Percentiles rank a stretch among this genome's conserved stretches.
These are phyloP conservation scores for Berberis vulgaris DNA, from an alignment of 164 flowering plant species.

Conservation along the genomic window DNA sequence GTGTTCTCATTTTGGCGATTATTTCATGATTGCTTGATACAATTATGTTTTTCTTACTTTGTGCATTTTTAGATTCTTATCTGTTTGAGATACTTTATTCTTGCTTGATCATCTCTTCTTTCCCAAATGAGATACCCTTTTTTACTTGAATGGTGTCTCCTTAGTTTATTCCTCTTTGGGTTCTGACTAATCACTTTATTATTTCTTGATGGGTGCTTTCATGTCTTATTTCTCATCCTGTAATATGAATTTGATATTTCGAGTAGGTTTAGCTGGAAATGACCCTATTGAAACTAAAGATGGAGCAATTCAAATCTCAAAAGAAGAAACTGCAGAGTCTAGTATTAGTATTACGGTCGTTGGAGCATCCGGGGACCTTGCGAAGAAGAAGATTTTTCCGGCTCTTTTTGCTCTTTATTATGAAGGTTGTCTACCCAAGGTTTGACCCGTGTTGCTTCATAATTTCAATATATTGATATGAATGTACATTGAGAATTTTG, in stretches of 20 bases:
- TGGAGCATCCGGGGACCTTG: constrained; percentile 99
- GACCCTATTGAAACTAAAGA: constrained; percentile 6
- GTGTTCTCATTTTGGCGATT: too few relatives aligned
- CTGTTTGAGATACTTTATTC: neutral
- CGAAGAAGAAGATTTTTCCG: constrained; percentile 94
- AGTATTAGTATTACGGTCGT: constrained; percentile 82
- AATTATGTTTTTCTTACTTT: neutral
- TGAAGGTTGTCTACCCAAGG: constrained; percentile 78
- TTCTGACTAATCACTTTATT: too few relatives aligned
- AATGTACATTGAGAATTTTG: neutral
- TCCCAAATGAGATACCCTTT: neutral
- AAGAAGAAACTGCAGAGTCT: constrained; percentile 21
- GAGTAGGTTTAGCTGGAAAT: neutral
- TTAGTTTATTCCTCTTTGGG: too few relatives aligned
- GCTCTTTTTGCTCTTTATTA: constrained; percentile 89
- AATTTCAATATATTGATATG: neutral
- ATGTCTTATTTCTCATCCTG: too few relatives aligned
- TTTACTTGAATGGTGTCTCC: neutral
- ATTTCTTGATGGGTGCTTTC: too few relatives aligned
- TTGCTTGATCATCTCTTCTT: neutral
- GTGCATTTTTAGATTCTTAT: neutral
- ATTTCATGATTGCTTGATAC: too few relatives aligned
- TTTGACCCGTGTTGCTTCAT: constrained; percentile 9
- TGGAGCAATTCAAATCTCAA: neutral
- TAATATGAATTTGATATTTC: too few relatives aligned